Conservation (phyloP, 805 yeast genomes). For the Zygosaccharomyces kombuchaensis region DNA sequence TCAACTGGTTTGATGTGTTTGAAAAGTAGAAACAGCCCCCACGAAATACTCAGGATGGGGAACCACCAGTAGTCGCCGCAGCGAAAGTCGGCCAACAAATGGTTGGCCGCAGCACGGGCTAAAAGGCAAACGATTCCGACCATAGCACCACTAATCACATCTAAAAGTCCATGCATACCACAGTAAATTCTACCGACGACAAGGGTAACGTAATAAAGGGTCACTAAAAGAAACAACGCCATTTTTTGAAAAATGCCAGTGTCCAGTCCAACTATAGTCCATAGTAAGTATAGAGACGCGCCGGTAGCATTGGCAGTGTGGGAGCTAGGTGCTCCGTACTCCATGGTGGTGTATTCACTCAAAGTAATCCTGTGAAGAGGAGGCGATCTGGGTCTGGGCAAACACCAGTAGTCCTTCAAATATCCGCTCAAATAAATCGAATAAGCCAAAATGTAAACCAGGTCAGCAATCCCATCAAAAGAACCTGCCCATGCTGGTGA, state of each 20-base stretch:
- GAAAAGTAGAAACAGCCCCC: conserved; percentile 51
- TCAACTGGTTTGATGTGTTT: conserved; percentile 82
- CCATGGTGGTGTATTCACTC: conserved; percentile 86
- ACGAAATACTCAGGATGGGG: conserved; percentile 37
- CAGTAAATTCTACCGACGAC: conserved; percentile 83
- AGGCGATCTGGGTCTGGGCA: conserved; percentile 91
- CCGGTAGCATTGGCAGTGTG: conserved; percentile 94
- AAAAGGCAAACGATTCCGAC: conserved; percentile 56
- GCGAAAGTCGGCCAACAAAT: conserved; percentile 40
- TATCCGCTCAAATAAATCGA: conserved; percentile 65
- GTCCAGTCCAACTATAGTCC: conserved; percentile 13
- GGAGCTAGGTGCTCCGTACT: conserved; percentile 91
- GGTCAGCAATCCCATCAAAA: conserved; percentile 54
- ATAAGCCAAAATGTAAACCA: conserved; percentile 58
- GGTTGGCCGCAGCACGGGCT: conserved; percentile 41
- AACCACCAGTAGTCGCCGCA: conserved; percentile 27
- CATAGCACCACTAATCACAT: conserved; percentile 58
- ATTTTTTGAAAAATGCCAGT: conserved; percentile 7
- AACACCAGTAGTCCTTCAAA: conserved; percentile 77
- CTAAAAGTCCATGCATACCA: conserved; percentile 95
- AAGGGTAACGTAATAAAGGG: conserved; percentile 57
- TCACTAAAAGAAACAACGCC: conserved; percentile 18
- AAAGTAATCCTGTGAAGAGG: conserved; percentile 86
- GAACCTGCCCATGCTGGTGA: conserved; percentile 78
- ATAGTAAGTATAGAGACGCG: conserved; percentile 53